These are phyloP conservation scores for Thielaviopsis musarum DNA, from an alignment of 2,329 filamentous ascomycete species.

Conservation along the genomic window DNA sequence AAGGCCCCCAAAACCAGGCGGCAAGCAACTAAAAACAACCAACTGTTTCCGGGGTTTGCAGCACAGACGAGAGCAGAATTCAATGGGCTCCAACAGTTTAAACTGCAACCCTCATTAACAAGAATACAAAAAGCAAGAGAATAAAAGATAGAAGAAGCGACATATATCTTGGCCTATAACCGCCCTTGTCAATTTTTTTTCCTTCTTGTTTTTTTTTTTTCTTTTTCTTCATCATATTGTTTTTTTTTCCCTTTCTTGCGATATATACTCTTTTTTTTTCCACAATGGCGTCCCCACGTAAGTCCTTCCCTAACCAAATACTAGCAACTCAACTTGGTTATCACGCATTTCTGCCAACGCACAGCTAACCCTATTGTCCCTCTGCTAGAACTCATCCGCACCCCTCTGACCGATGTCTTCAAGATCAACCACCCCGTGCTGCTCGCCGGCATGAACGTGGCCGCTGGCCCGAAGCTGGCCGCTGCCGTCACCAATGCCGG, in stretches of 20 bases:
- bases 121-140: no score
- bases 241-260: constrained; percentile 10
- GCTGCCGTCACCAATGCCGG: constrained; percentile 95
- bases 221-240: not conserved
- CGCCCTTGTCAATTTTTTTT: no score
- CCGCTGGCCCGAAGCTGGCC: constrained; percentile 86
- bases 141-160: no score
- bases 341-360: no score
- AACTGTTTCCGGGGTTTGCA: no score
- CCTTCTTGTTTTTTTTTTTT: not conserved
- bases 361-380: constrained; percentile 48
- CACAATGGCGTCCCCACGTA: constrained; percentile 68
- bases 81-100: no score
- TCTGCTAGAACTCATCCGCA: constrained; percentile 44
- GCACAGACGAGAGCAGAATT: no score
- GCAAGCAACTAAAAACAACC: no score
- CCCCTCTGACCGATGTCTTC: constrained; percentile 84
- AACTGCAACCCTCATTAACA: no score
- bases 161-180: no score
- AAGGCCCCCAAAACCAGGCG: no score
- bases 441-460: constrained; percentile 98
- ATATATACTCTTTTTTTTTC: constrained; percentile 17
- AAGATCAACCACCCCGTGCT: constrained; percentile 95
- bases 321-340: no score
- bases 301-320: constrained; percentile 69